Evolutionary conservation across 148 eudicot genomes (phyloP).

Genomic region (Nepenthes mirabilis): DNA sequence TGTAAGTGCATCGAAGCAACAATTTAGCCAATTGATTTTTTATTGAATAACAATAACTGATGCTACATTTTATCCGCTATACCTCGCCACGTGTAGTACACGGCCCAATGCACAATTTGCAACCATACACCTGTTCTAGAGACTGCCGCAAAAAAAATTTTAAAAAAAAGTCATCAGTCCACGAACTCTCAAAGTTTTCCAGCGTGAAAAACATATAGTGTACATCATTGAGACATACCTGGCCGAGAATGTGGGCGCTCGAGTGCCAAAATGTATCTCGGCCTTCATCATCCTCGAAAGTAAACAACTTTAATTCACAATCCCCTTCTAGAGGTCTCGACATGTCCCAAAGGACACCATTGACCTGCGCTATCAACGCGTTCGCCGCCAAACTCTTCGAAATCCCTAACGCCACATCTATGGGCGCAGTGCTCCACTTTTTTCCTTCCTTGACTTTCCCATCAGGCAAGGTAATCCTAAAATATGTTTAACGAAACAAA

Average conservation of each 20-base stretch:
- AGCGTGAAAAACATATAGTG: too few relatives aligned
- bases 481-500: not conserved
- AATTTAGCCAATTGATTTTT: too few relatives aligned
- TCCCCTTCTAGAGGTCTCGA: slow-evolving; percentile 74
- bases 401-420: slow-evolving; percentile 61
- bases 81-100: slow-evolving; percentile 99
- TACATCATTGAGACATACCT: slow-evolving; percentile 27
- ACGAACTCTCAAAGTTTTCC: too few relatives aligned
- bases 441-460: slow-evolving; percentile 86
- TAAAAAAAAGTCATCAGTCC: slow-evolving; percentile 1
- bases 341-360: slow-evolving; percentile 90
- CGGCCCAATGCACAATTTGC: slow-evolving; percentile 90
- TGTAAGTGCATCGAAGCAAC: too few relatives aligned
- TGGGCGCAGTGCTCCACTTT: slow-evolving; percentile 59
- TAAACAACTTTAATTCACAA: slow-evolving; percentile 57
- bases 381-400: slow-evolving; percentile 80
- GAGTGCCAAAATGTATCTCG: slow-evolving; percentile 99
- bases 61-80: slow-evolving; percentile 1
- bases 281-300: slow-evolving; percentile 75
- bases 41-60: not conserved
- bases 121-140: slow-evolving; percentile 80
- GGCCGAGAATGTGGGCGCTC: slow-evolving; percentile 93
- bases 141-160: slow-evolving; percentile 25
- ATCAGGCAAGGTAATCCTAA: slow-evolving; percentile 76
- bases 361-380: slow-evolving; percentile 67